These are phyloP conservation scores for Coemansia sp. DNA, from an alignment of 192 early-diverging fungal genomes.

Conservation along the genomic window DNA sequence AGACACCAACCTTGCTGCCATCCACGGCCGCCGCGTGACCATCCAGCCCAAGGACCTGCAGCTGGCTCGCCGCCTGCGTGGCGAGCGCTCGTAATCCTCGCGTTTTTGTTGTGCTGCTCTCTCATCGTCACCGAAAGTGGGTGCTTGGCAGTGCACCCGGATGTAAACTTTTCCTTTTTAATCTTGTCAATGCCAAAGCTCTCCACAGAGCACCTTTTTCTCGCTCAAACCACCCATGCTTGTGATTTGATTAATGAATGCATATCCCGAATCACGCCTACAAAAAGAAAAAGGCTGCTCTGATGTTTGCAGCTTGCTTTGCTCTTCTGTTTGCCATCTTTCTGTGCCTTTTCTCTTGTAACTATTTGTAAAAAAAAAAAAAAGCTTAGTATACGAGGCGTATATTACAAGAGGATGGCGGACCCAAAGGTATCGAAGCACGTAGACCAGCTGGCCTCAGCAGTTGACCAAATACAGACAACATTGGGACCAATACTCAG, in stretches of 20 bases:
- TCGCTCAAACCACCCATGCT: too few relatives aligned
- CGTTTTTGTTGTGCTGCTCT: not conserved
- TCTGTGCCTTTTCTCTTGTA: constrained; percentile 10
- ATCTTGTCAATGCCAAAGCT: too few relatives aligned
- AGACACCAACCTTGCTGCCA: constrained; percentile 99
- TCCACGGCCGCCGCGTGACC: constrained; percentile 99
- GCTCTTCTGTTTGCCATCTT: constrained; percentile 4
- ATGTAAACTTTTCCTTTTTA: too few relatives aligned
- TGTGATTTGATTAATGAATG: constrained; percentile 4
- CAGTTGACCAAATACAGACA: constrained; percentile 27
- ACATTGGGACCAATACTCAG: constrained; percentile 33
- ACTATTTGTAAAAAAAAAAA: not conserved
- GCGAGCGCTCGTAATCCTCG: constrained; percentile 73
- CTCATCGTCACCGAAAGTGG: not conserved
- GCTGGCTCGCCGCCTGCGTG: constrained; percentile 92
- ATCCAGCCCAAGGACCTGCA: constrained; percentile 99
- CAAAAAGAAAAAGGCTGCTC: not conserved
- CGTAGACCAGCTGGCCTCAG: constrained; percentile 32
- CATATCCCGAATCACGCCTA: not conserved
- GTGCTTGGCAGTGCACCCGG: too few relatives aligned
- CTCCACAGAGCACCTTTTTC: too few relatives aligned
- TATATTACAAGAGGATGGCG: constrained; percentile 12
- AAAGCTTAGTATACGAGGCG: too few relatives aligned
- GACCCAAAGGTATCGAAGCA: constrained; percentile 35
- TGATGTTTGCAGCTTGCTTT: constrained; percentile 4